Base-by-base conservation (phyloP, 2,329 filamentous ascomycete genomes). In the Cordyceps fumosorosea region DNA sequence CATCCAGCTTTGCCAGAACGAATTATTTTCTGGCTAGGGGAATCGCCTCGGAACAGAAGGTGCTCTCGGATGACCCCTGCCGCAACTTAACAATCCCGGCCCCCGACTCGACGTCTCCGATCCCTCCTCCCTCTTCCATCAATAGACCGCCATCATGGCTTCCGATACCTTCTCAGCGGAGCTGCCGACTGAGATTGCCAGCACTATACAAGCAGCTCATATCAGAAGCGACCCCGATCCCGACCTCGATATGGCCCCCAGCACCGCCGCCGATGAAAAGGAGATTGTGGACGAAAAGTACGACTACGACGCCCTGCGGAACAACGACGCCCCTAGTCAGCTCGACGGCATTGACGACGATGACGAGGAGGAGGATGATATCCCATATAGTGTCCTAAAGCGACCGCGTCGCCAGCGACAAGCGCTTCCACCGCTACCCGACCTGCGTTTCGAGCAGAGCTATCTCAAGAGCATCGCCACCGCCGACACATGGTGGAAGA, bases 361-460 rank as follows among this genome's bases (percentile, higher is more conserved):
- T 32, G 84, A 87, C 56, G 86, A 88, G 42, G 76, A 78, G 45
- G 73, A 74, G 42, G 86, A 88, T 63, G 88, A 90, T 61, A 86
- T 91, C 24, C 88, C 88, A 14, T 80, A 87, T 64, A 88, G 84
- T 66, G 81, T 88, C 5, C 75, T 92, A 57, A 79, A 80, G 50
- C 80, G 85, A 53, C 74, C 80, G 61, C 77, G 77, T 57, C 80
- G 78, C 54, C 80, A 78, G 55, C 70, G 71, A 53, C 74, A 76
- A 42, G 74, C 76, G 47, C 77, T 87, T 60, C 84, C 83, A 34
- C 84, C 86, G 10, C 83, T 97, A 71, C 92, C 93, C 4, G 95
- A 99, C 77, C 80, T 99, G 67, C 86, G 95, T 50, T 98, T 98
- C 77, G 95, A 99, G 78, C 95, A 99, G 82, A 97, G 93, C 81